A percentile compares a stretch with the other conserved stretches of the same genome.
phyloP scores from a whole-genome alignment of 345 rosid genomes.

The Rhodamnia argentea region DNA sequence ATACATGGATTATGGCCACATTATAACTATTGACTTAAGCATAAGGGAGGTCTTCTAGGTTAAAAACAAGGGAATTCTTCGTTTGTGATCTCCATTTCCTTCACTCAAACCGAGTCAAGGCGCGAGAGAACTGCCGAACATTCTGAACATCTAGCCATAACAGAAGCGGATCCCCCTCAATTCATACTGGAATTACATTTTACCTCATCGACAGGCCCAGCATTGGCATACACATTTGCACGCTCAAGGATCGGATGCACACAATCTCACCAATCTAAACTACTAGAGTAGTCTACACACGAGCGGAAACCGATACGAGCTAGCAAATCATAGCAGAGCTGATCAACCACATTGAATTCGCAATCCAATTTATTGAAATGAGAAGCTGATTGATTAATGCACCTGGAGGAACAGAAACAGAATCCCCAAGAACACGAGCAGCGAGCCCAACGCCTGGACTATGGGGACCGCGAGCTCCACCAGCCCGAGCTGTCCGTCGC shows the following conservation, averaged over 20 bases:
- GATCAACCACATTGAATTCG: not conserved
- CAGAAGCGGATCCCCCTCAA: not conserved
- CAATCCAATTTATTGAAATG: not conserved
- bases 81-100: not conserved
- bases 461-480: constrained; percentile 74
- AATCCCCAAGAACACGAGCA: constrained; percentile 48
- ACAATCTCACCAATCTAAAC: not conserved
- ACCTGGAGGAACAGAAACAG: constrained; percentile 65
- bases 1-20: not conserved
- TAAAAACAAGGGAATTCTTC: not conserved
- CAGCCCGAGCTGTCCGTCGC: constrained; percentile 60
- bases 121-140: not conserved
- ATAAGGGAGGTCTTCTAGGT: not conserved
- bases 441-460: constrained; percentile 51
- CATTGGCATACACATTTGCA: not conserved
- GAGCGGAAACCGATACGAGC: not conserved
- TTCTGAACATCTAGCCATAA: not conserved
- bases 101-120: not conserved
- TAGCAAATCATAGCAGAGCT: not conserved
- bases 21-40: not conserved
- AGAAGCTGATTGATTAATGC: not conserved
- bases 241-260: not conserved
- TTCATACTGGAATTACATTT: not conserved
- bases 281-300: not conserved
- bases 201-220: not conserved